Base-by-base conservation (phyloP, 805 yeast species). In the Ogataea chonburiensis region DNA sequence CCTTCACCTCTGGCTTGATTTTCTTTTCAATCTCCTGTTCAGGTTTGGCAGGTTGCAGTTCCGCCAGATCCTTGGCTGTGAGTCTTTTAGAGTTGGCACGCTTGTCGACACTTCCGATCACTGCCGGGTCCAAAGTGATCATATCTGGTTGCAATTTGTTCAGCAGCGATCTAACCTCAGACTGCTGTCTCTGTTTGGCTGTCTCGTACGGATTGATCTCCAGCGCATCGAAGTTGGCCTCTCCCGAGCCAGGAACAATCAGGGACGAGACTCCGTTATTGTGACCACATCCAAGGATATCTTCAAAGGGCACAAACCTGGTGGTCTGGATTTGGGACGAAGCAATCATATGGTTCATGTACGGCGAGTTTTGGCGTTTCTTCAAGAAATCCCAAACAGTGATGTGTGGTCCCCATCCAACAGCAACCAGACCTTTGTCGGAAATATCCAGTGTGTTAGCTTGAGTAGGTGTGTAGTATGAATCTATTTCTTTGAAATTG, bases 401-500 rank as follows among this genome's bases (percentile, higher is more conserved):
- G 3, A 91, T 82, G 61, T 89, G 96, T 0, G 97, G 89, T 6
- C 97, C 97, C 86, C 96, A 86, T 3, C 94, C 83, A n/a, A 86
- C 87, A 1, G 93, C 78, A 21, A 93, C 61, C 14, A 93, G 67
- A 1, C 96, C 97, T 1, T 86, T 73, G 59, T 91, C 98, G 2
- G 96, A 87, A 24, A 89, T 79, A 48, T 79, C 79, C 13, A 88
- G 64, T 14, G 86, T 73, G 10, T 79, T 68, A 0, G 95, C 95
- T 2, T 96, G 96, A 0, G 96, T 85, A 14, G 95, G 96, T 5
- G 76, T 73, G 56, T 51, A 61, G 52, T 83, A 82, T 2, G 86
- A 63, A 52, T 85, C 91, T 20, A 86, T 52, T 53, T 80, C 87
- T 61, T 79, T 76, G 61, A 83, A 84, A 47, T 75, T 86, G 54